Conservation (phyloP, 129 eudicot species). For the Tagetes erecta region DNA sequence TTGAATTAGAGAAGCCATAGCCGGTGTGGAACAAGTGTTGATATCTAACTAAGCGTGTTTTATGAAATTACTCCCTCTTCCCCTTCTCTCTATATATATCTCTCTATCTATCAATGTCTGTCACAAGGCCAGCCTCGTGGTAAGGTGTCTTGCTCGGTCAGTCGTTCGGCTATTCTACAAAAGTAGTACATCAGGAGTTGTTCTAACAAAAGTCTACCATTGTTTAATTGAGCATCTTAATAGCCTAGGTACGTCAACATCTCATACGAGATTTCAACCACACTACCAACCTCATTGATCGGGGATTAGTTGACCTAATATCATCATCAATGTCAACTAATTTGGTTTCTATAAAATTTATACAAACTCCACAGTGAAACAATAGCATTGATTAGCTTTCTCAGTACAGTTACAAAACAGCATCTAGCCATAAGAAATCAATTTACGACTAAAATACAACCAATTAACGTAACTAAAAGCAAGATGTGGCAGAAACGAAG, state of each 20-base stretch:
- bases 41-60: neutral
- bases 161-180: too few species aligned
- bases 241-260: too few species aligned
- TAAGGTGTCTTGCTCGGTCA: too few species aligned
- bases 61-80: neutral
- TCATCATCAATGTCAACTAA: conserved; percentile 7
- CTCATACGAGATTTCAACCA: neutral
- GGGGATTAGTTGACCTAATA: neutral
- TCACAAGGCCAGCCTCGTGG: too few species aligned
- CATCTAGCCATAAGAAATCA: neutral
- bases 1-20: neutral
- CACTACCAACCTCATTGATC: neutral
- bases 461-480: neutral
- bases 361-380: neutral
- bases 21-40: neutral
- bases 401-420: neutral
- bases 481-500: neutral
- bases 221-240: too few species aligned
- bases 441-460: neutral
- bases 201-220: too few species aligned
- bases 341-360: neutral
- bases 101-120: neutral
- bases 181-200: too few species aligned
- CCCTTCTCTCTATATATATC: neutral
- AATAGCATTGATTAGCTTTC: neutral